Evolutionary conservation across 2,329 filamentous ascomycete genomes (phyloP), one percentile per base, ranked within the genome.

Genomic region (Sphaerostilbella broomeana): DNA sequence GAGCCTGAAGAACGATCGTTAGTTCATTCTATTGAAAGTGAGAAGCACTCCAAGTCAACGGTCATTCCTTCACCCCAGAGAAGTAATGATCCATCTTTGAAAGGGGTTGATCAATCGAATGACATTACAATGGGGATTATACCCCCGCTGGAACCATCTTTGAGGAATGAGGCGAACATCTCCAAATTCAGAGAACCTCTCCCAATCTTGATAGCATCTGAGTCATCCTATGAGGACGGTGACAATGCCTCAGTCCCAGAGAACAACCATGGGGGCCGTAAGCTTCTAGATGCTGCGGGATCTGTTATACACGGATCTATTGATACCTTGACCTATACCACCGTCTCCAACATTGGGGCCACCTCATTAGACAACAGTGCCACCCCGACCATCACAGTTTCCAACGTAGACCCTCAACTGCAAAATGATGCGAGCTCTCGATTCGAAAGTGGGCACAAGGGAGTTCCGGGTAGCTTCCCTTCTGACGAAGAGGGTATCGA

Each of bases 151-250:
- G 77, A 82, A 35, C 65, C 72, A 33, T 65, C 64, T 4, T 60
- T 67, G 4, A 74, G 69, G 45, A 71, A 73, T 42, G 64, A 65
- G 32, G 71, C 75, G 18, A 78, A 79, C 43, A 76, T 69, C 10
- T 74, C 73, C 6, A 70, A 69, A 48, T 70, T 70, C 45, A 67
- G 75, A 37, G 76, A 84, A 46, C 83, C 85, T 12, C 57, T 87
- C 22, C 79, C 84, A 4, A 81, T 81, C 1, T 72, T 86, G 12
- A 79, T 85, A 10, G 83, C 81, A 0, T 80, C 79, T 2, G 73
- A n/a, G n/a, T n/a, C n/a, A n/a, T n/a, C n/a, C n/a, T n/a, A n/a
- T n/a, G n/a, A n/a, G n/a, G n/a, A n/a, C n/a, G 84, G 79, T 11
- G 77, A 83, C 43, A 76, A 70, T n/a, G n/a, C n/a, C n/a, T n/a